A percentile compares a stretch with the other conserved stretches of the same genome.
phyloP scores from a whole-genome alignment of 805 yeast species.

The Barnettozyma salicaria region DNA sequence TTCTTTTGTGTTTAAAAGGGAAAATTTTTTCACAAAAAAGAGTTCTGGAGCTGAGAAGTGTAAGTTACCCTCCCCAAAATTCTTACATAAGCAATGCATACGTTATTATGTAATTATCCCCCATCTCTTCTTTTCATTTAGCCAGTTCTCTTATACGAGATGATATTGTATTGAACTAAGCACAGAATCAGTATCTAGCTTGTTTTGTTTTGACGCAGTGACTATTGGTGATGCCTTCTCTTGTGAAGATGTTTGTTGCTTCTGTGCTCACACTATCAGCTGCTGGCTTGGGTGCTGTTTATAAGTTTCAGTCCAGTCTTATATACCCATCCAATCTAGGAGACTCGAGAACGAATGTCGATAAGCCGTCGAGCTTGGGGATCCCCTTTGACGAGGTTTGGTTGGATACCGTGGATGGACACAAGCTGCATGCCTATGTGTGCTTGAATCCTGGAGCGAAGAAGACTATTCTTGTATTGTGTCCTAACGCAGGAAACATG shows the following conservation, averaged over 20 bases:
- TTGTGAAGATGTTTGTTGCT: conserved; percentile 33
- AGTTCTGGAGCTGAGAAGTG: no score
- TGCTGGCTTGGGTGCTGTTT: conserved; percentile 45
- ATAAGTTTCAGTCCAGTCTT: conserved; percentile 54
- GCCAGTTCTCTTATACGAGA: no score
- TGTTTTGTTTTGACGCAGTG: no score
- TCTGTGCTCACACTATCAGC: conserved; percentile 41
- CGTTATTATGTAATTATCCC: no score
- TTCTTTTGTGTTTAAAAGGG: no score
- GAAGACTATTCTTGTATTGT: conserved; percentile 70
- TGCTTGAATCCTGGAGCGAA: conserved; percentile 50
- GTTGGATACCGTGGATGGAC: conserved; percentile 66
- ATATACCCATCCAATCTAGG: conserved; percentile 84
- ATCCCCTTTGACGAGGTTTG: conserved; percentile 58
- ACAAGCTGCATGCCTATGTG: conserved; percentile 56
- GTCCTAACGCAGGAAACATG: conserved; percentile 95
- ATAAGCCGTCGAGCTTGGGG: conserved; percentile 67
- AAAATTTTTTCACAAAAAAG: no score
- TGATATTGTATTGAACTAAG: no score
- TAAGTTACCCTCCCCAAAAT: no score
- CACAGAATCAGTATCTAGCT: no score
- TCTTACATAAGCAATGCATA: no score
- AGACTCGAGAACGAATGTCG: conserved; percentile 63
- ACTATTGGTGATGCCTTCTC: conserved; percentile 2
- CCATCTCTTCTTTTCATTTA: no score